Evolutionary conservation across 73 alveolate species (phyloP), one percentile per base, ranked within the genome.

Genomic region (Paramecium tetraurelia): DNA sequence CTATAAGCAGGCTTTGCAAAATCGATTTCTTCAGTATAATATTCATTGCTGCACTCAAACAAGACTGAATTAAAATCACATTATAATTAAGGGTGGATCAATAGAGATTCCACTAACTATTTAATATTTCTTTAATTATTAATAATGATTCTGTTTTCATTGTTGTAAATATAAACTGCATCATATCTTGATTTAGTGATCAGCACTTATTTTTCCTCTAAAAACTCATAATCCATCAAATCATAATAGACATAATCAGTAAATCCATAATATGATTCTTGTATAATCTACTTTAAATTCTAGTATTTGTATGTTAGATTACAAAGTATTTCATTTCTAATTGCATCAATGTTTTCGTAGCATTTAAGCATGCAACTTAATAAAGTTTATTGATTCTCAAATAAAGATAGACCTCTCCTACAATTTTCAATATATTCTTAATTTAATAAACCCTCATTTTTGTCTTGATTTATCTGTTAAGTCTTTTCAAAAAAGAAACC

Each of bases 341-440:
- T 18, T 22, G 12, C 21, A 22, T 80, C 57, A 10, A 80, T 48
- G 6, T 31, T 12, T 46, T 80, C 90, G 24, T 80, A 80, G 7
- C 90, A 80, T 48, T 80, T 80, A 9, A 80, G 29, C 72, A 80
- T 31, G 24, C 90, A 80, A 80, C 90, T 80, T 18, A 43, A 18
- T n/a, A 44, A 9, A 44, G 24, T 44, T 22, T 40, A 21, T 24
- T 41, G 14, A 80, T 80, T 50, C 1, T 80, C 70, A 80, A 31
- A 80, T 80, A 44, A 0, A n/a, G 90, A 14, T 10, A 43, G 2
- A 6, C 90, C 90, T 20, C 46, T 2, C 3, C 43, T 31, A 24
- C 50, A 80, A 44, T 24, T 3, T 44, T 80, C 90, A 41, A 40
- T 21, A 21, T 14, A 80, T 80, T 80, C 90, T 12, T n/a, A 75